These are phyloP conservation scores for Penicillium salamii DNA, from an alignment of 495 filamentous ascomycete genomes.

Conservation along the genomic window DNA sequence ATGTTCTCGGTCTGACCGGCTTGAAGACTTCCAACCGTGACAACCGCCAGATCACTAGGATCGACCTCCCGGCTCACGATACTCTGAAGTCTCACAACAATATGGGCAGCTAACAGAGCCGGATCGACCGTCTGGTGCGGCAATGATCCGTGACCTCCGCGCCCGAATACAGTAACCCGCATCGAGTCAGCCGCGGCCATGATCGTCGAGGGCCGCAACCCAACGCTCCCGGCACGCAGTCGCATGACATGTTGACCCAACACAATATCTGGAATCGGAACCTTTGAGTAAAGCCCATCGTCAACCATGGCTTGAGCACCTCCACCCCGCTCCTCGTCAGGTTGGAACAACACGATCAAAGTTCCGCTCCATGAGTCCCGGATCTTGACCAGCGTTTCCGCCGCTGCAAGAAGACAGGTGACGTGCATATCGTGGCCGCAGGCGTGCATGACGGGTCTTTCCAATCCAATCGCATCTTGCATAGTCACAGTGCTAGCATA, in stretches of 20 bases:
- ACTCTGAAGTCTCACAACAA: conserved; percentile 48
- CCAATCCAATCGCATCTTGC: conserved; percentile 37
- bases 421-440: conserved; percentile 60
- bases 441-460: conserved; percentile 54
- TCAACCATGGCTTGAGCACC: conserved; percentile 56
- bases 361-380: conserved; percentile 46
- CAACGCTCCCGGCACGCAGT: conserved; percentile 41
- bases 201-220: conserved; percentile 37
- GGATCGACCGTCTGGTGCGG: conserved; percentile 54
- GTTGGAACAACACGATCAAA: conserved; percentile 54
- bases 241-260: conserved; percentile 54
- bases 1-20: conserved; percentile 53
- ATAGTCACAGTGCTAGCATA: conserved; percentile 46
- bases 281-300: conserved; percentile 46
- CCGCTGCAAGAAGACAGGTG: conserved; percentile 49
- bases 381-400: conserved; percentile 35
- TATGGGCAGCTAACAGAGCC: conserved; percentile 45
- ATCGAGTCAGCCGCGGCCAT: conserved; percentile 50
- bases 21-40: conserved; percentile 51
- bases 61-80: conserved; percentile 51
- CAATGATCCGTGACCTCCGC: conserved; percentile 50
- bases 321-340: conserved; percentile 49
- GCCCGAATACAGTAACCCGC: conserved; percentile 49
- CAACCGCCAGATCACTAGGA: conserved; percentile 46
- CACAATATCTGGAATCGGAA: conserved; percentile 49